phyloP scores from a whole-genome alignment of 2,329 filamentous ascomycete species.

The Xylaria sp. region DNA sequence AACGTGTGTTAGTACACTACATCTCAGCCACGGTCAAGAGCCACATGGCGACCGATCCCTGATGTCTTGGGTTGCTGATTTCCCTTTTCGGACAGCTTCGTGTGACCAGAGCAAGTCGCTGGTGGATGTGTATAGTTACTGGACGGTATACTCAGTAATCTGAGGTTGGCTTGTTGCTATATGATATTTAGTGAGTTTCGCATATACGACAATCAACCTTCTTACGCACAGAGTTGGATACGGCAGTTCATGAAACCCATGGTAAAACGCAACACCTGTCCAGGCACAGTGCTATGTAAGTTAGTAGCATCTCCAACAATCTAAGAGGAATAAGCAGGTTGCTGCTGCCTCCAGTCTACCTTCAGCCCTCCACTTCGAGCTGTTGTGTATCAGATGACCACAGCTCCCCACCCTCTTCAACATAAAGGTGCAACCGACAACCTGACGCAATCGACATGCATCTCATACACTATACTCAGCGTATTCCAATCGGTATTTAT shows the following conservation, averaged over 20 bases:
- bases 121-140: neutral
- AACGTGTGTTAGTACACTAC: neutral
- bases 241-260: neutral
- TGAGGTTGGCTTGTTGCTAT: neutral
- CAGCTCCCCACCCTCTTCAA: constrained; percentile 5
- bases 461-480: constrained; percentile 1
- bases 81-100: constrained; percentile 42
- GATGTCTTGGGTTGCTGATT: constrained; percentile 24
- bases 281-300: constrained; percentile 9
- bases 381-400: constrained; percentile 29
- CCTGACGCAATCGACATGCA: constrained; percentile 1
- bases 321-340: constrained; percentile 1
- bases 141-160: neutral
- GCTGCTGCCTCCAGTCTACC: constrained; percentile 13
- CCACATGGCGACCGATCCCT: constrained; percentile 25
- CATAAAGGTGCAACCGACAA: constrained; percentile 7
- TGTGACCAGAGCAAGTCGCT: constrained; percentile 29
- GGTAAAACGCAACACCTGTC: constrained; percentile 13
- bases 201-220: neutral
- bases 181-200: neutral
- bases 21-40: constrained; percentile 30
- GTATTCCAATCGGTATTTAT: neutral
- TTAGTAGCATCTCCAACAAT: neutral
- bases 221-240: neutral
- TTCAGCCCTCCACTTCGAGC: constrained; percentile 20